Conservation (phyloP, 495 filamentous ascomycete genomes). For the Peziza echinospora region DNA sequence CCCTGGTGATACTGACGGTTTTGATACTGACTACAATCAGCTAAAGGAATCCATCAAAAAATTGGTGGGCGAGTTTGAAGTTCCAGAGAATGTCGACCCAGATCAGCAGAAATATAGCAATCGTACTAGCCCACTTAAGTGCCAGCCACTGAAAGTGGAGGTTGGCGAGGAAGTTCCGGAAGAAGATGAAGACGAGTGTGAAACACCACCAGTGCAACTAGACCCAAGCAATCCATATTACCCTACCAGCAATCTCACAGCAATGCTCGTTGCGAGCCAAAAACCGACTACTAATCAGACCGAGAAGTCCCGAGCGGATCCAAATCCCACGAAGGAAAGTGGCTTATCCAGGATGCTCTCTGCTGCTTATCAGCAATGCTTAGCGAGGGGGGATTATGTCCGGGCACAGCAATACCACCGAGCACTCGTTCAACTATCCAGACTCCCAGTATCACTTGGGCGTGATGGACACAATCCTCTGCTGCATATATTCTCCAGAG, state of each 20-base stretch:
- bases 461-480: slow-evolving; percentile 43
- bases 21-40: slow-evolving; percentile 65
- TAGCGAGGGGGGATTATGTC: slow-evolving; percentile 46
- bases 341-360: slow-evolving; percentile 33
- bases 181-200: neutral
- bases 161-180: neutral
- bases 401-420: slow-evolving; percentile 48
- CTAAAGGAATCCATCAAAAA: slow-evolving; percentile 63
- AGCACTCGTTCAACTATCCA: slow-evolving; percentile 40
- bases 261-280: slow-evolving; percentile 18
- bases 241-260: slow-evolving; percentile 19
- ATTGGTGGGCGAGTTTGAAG: slow-evolving; percentile 59
- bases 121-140: slow-evolving; percentile 11
- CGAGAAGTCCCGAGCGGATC: neutral
- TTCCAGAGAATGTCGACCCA: slow-evolving; percentile 29
- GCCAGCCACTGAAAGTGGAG: slow-evolving; percentile 2
- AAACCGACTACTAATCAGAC: neutral
- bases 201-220: neutral
- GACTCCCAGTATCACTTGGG: slow-evolving; percentile 39
- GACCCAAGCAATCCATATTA: slow-evolving; percentile 20
- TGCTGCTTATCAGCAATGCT: slow-evolving; percentile 42
- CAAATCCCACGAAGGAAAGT: slow-evolving; percentile 5
- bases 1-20: slow-evolving; percentile 38
- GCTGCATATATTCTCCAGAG: slow-evolving; percentile 47
- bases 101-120: slow-evolving; percentile 13